These are phyloP conservation scores for Orbilia quercus DNA, from an alignment of 2,329 filamentous ascomycete species.

Conservation along the genomic window DNA sequence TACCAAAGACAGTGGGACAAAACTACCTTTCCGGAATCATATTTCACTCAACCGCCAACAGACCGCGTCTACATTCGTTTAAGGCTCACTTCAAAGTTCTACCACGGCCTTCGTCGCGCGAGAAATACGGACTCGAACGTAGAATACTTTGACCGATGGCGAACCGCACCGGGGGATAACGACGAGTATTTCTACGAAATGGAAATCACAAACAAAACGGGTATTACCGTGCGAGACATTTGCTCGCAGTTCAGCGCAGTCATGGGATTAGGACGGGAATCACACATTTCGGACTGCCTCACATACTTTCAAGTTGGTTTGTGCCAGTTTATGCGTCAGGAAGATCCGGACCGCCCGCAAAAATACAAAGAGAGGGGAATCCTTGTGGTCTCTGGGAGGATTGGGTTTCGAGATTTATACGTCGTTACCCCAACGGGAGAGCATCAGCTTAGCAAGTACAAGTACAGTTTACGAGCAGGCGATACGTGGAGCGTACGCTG, in stretches of 20 bases:
- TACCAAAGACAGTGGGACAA: not conserved
- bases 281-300: not conserved
- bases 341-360: too few species aligned
- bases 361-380: too few species aligned
- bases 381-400: too few species aligned
- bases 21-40: constrained; percentile 1
- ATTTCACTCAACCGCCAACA: constrained; percentile 5
- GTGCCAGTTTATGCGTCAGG: not conserved
- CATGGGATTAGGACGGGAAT: not conserved
- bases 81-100: not conserved
- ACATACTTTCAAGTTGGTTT: not conserved
- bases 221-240: not conserved
- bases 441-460: too few species aligned
- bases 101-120: not conserved
- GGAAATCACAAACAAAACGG: not conserved
- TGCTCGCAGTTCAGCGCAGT: not conserved
- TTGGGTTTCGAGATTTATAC: too few species aligned
- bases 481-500: too few species aligned
- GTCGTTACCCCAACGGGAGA: too few species aligned
- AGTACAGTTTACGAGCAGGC: too few species aligned
- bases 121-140: too few species aligned
- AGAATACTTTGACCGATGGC: too few species aligned
- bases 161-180: too few species aligned
- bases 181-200: not conserved
- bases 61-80: not conserved